A percentile compares a stretch with the other conserved stretches of the same genome.
These are phyloP conservation scores for Ilex aquifolium DNA, from an alignment of 257 asterid genomes.

Conservation along the genomic window DNA sequence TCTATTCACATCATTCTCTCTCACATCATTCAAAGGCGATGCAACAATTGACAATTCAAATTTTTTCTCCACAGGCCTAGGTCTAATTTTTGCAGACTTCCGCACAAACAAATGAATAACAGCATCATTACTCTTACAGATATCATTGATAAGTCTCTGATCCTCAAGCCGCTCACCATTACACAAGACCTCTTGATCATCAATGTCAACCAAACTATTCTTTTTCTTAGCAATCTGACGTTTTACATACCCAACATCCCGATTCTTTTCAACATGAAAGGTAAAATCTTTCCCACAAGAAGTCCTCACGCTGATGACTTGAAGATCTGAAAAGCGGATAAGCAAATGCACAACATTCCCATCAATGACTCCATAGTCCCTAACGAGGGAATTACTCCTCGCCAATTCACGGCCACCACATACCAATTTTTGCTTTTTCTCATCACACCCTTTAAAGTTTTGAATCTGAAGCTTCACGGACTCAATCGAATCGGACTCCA, in stretches of 20 bases:
- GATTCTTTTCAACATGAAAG: slow-evolving; percentile 62
- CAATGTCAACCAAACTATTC: slow-evolving; percentile 25
- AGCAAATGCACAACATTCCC: slow-evolving; percentile 82
- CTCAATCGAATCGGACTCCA: slow-evolving; percentile 68
- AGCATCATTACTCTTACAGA: slow-evolving; percentile 58
- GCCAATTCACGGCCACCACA: slow-evolving; percentile 79
- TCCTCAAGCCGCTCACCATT: slow-evolving; percentile 71
- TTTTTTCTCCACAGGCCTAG: slow-evolving; percentile 59
- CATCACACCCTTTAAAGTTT: slow-evolving; percentile 60
- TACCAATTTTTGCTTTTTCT: slow-evolving; percentile 70
- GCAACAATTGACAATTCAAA: slow-evolving; percentile 64
- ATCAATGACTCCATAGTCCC: slow-evolving; percentile 70
- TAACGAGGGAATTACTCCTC: slow-evolving; percentile 61
- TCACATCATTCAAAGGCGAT: slow-evolving; percentile 26
- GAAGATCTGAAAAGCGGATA: slow-evolving; percentile 68
- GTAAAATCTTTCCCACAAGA: slow-evolving; percentile 68
- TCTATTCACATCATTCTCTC: slow-evolving; percentile 19
- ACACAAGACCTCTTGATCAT: slow-evolving; percentile 72
- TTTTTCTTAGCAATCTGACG: slow-evolving; percentile 51
- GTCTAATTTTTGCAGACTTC: slow-evolving; percentile 68
- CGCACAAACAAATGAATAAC: slow-evolving; percentile 77
- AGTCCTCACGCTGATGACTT: slow-evolving; percentile 56
- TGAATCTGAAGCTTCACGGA: slow-evolving; percentile 73
- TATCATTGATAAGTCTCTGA: slow-evolving; percentile 62
- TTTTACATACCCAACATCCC: slow-evolving; percentile 70